Percentiles rank a stretch among this genome's conserved stretches.
phyloP scores from a whole-genome alignment of 768 basidiomycete genomes.

The Tephrocybe sp. region DNA sequence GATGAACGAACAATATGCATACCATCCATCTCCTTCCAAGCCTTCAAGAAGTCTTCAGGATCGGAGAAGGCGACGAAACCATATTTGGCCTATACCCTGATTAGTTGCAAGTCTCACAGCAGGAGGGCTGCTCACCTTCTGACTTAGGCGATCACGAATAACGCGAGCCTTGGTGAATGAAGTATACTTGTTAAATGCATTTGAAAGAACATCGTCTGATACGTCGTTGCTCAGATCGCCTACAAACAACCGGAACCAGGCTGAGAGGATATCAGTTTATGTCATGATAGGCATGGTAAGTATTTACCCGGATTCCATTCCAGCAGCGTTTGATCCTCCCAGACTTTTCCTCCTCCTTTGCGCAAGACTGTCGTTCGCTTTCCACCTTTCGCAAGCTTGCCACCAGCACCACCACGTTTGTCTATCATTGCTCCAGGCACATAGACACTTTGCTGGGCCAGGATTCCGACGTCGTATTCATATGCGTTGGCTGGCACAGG shows the following conservation, averaged over 20 bases:
- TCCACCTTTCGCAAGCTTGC: constrained; percentile 84
- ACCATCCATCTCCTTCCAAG: constrained; percentile 99
- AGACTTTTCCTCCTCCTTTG: constrained; percentile 94
- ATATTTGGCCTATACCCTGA: constrained; percentile 74
- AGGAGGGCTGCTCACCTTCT: constrained; percentile 60
- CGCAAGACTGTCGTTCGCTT: constrained; percentile 93
- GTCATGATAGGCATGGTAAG: background rate
- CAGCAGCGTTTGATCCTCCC: constrained; percentile 96
- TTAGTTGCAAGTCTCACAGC: background rate
- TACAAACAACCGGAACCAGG: constrained; percentile 97
- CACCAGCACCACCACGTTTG: constrained; percentile 82
- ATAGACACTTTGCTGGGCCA: constrained; percentile 90
- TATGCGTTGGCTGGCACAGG: constrained; percentile 89
- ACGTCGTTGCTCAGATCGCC: constrained; percentile 99
- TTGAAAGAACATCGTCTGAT: constrained; percentile 89
- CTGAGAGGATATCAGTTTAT: constrained; percentile 37
- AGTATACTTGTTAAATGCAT: constrained; percentile 90
- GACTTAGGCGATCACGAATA: constrained; percentile 89
- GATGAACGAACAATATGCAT: constrained; percentile 21
- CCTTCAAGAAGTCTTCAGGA: constrained; percentile 96
- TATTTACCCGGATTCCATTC: constrained; percentile 96
- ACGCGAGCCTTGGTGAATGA: constrained; percentile 96
- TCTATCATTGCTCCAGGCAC: constrained; percentile 91
- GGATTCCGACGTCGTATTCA: constrained; percentile 89
- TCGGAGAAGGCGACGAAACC: constrained; percentile 98